Evolutionary conservation across 768 basidiomycete genomes (phyloP), one percentile per base, ranked within the genome.

Genomic region (Cystobasidium tubakii): DNA sequence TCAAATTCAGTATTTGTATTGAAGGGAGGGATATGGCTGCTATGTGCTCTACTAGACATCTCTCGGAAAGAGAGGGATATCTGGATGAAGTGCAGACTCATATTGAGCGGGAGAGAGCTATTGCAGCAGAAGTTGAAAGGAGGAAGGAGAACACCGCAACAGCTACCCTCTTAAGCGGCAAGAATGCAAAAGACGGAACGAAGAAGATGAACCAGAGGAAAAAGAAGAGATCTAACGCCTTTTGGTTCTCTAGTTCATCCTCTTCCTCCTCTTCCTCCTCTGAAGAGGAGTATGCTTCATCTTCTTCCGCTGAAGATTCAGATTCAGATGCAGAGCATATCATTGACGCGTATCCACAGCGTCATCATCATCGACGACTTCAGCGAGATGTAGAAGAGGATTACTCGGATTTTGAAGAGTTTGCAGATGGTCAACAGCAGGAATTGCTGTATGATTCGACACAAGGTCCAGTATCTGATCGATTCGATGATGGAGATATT

Each of bases 1-100:
- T 76, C 34, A 90, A 89, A 19, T 92, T 88, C 79, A 88, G 92
- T 78, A 86, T 95, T 53, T 93, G 91, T 80, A 86, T 95, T 75
- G 91, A 95, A 82, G 91, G 90, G 79, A 89, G 90, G 78, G 90
- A 93, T 76, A 83, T 86, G 39, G 90, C 90, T 1, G 87, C 88
- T 17, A 88, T 90, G 80, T 89, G 91, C n/a, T 73, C 84, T 0
- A 83, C 85, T 42, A 88, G 90, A 77, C 81, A 91, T 43, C 84
- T 87, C 64, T 87, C 87, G 1, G 89, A 88, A 9, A 89, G 92
- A 80, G 90, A 91, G 74, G 89, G 91, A 77, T 78, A 92, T 12
- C 81, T 75, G 19, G 72, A 75, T 73, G 57, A 73, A 21, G 23
- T 75, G 17, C 29, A 54, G 19, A 27, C 25, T 19, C 39, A 25